phyloP scores from a whole-genome alignment of 2,329 filamentous ascomycete species.

The Daldinia sp. region DNA sequence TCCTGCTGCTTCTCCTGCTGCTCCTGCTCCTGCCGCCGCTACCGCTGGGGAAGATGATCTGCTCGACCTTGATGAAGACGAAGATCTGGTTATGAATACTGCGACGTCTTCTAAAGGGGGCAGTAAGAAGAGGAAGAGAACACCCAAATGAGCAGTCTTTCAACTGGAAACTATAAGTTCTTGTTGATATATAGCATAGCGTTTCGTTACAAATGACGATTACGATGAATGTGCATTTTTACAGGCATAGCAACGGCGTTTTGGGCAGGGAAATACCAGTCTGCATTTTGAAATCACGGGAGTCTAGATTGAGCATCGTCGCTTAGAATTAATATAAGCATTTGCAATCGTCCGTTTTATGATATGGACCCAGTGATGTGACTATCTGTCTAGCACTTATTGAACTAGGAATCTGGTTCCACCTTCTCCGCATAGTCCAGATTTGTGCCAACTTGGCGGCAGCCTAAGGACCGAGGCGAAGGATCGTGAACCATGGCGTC shows the following conservation, averaged over 20 bases:
- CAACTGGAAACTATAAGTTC: neutral
- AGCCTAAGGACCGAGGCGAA: neutral
- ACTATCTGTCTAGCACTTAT: too few species aligned
- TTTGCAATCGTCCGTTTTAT: neutral
- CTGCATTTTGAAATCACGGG: conserved; percentile 37
- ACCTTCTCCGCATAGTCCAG: neutral
- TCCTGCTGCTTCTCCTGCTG: conserved; percentile 22
- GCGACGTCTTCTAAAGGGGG: conserved; percentile 37
- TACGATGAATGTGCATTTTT: conserved; percentile 32
- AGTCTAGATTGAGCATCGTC: neutral
- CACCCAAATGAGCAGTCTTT: conserved; percentile 23
- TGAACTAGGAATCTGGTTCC: neutral
- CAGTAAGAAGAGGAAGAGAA: conserved; percentile 42
- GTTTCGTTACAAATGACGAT: conserved; percentile 2
- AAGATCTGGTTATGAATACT: conserved; percentile 41
- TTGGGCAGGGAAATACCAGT: conserved; percentile 32
- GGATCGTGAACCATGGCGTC: conserved; percentile 22
- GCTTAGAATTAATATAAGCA: neutral
- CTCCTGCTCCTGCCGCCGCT: neutral
- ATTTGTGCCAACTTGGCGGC: neutral
- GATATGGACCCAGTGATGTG: too few species aligned
- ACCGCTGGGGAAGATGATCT: conserved; percentile 48
- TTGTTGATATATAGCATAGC: neutral
- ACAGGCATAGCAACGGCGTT: conserved; percentile 44
- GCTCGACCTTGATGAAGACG: conserved; percentile 49